These are phyloP conservation scores for Schizochytrium sp. DNA, from an alignment of 108 stramenopile genomes.

Conservation along the genomic window DNA sequence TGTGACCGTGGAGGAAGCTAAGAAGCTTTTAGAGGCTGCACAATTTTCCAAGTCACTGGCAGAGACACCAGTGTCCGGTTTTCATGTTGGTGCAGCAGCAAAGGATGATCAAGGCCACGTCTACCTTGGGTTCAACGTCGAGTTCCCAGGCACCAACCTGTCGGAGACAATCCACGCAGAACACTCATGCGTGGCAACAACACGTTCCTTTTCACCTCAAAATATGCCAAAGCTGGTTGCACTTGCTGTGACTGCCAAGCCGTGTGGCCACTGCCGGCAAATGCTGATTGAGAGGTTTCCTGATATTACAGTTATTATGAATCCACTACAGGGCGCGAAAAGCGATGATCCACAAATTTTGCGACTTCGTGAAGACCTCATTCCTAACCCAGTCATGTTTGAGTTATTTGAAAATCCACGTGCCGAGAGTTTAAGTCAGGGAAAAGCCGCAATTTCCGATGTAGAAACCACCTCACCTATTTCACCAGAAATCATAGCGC, in stretches of 20 bases:
- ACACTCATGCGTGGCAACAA: constrained; percentile 31
- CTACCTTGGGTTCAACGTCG: constrained; percentile 30
- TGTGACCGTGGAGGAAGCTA: too few relatives aligned
- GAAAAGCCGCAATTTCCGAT: neutral
- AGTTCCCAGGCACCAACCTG: constrained; percentile 5
- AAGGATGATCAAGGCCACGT: neutral
- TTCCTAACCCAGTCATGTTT: constrained; percentile 5
- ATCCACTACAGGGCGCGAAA: neutral
- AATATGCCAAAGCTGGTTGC: neutral
- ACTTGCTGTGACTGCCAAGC: constrained; percentile 9
- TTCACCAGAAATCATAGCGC: neutral
- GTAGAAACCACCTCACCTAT: neutral
- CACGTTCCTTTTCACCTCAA: neutral
- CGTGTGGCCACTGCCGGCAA: constrained; percentile 55
- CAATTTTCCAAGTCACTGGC: neutral
- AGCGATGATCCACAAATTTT: neutral
- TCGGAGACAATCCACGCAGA: constrained; percentile 22
- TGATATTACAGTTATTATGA: neutral
- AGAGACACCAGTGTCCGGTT: neutral
- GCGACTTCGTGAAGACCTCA: neutral
- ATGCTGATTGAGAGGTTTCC: constrained; percentile 51
- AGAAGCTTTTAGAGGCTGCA: neutral
- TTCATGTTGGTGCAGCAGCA: constrained; percentile 36
- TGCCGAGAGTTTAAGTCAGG: neutral
- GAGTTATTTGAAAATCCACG: neutral